These are phyloP conservation scores for Polyporus tsugae DNA, from an alignment of 1,284 basidiomycete species.

Conservation along the genomic window DNA sequence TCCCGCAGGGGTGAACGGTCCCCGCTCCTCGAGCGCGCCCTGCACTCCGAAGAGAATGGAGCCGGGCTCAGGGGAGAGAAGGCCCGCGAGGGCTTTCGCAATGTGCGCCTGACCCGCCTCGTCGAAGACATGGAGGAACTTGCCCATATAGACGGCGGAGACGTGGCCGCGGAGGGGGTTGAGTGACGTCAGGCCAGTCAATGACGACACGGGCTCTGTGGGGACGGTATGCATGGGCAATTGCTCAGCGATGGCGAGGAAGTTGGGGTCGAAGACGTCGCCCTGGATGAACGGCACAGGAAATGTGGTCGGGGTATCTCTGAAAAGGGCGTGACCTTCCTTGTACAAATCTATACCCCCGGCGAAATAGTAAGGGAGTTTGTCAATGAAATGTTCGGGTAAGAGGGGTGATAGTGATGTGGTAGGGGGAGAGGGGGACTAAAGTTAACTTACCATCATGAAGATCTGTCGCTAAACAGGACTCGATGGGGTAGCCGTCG, in stretches of 20 bases:
- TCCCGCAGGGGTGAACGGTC: slow-evolving; percentile 15
- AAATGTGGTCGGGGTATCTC: slow-evolving; percentile 45
- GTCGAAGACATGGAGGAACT: slow-evolving; percentile 59
- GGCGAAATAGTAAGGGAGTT: background rate
- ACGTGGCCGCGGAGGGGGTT: slow-evolving; percentile 52
- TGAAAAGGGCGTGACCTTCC: slow-evolving; percentile 41
- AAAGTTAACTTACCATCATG: slow-evolving; percentile 36
- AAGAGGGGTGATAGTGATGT: background rate
- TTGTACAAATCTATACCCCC: slow-evolving; percentile 36
- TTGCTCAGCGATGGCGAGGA: slow-evolving; percentile 39
- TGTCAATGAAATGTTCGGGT: too few relatives aligned
- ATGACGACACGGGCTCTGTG: slow-evolving; percentile 39
- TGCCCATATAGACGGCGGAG: slow-evolving; percentile 52
- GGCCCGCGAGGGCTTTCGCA: slow-evolving; percentile 47
- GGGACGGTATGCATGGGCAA: slow-evolving; percentile 31
- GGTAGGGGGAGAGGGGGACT: background rate
- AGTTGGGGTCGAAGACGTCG: slow-evolving; percentile 48
- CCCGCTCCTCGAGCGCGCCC: slow-evolving; percentile 28
- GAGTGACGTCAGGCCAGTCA: slow-evolving; percentile 46
- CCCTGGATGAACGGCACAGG: slow-evolving; percentile 52
- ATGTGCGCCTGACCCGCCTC: slow-evolving; percentile 49
- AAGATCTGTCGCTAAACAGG: slow-evolving; percentile 47
- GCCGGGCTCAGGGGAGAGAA: slow-evolving; percentile 47
- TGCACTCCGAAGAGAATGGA: slow-evolving; percentile 47
- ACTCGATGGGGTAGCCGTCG: slow-evolving; percentile 47